Evolutionary conservation across 2,329 filamentous ascomycete genomes (phyloP).

Genomic region (Dothiorella sarmentorum): DNA sequence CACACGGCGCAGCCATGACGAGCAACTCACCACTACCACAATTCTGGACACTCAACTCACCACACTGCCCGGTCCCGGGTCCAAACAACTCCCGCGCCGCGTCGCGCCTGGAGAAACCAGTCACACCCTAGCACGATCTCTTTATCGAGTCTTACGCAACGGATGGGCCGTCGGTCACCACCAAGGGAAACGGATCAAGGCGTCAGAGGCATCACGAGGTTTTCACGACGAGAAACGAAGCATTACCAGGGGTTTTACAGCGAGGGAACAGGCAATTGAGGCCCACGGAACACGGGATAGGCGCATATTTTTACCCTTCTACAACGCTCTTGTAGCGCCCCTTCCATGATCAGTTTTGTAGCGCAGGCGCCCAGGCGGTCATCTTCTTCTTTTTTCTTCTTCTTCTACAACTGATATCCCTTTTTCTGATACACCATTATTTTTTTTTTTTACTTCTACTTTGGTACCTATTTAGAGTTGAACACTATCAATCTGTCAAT

Average conservation of each 20-base stretch:
- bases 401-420: conserved; percentile 8
- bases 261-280: neutral
- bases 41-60: neutral
- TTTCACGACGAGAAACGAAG: conserved; percentile 3
- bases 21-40: neutral
- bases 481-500: neutral
- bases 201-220: neutral
- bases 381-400: neutral
- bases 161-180: neutral
- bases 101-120: neutral
- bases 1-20: neutral
- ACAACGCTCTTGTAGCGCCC: neutral
- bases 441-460: no score
- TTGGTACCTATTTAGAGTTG: neutral
- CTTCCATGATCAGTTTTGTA: neutral
- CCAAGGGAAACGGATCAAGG: neutral
- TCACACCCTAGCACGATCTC: neutral
- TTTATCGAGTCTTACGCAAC: conserved; percentile 1
- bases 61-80: neutral
- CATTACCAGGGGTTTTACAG: neutral
- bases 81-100: neutral
- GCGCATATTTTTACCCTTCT: neutral
- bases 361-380: conserved; percentile 7
- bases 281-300: neutral
- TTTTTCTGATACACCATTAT: neutral